phyloP scores from a whole-genome alignment of 1,139 yeast genomes.

The Candida dubliniensis region DNA sequence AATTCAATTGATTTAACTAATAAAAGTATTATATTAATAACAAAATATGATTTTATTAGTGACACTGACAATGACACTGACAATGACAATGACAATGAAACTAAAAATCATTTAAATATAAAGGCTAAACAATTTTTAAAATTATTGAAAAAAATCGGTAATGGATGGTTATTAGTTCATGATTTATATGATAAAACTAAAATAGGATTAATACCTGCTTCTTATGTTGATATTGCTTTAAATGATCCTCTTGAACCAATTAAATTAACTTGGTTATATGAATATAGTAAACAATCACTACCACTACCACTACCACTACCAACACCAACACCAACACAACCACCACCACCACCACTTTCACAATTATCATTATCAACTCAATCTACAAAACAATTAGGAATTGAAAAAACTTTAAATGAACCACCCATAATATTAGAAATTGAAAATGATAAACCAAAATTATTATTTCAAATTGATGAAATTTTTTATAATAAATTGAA shows the following conservation, averaged over 20 bases:
- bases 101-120: conserved; percentile 27
- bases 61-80: too few species aligned
- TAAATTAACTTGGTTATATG: conserved; percentile 31
- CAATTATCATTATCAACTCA: too few species aligned
- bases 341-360: too few species aligned
- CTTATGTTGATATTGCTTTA: conserved; percentile 39
- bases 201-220: conserved; percentile 37
- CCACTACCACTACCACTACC: not conserved
- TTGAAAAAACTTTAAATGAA: not conserved
- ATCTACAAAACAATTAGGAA: too few species aligned
- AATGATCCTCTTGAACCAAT: conserved; percentile 35
- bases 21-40: conserved; percentile 24
- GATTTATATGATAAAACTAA: conserved; percentile 26
- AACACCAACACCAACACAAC: not conserved
- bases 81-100: too few species aligned
- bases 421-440: too few species aligned
- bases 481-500: conserved; percentile 10
- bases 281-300: not conserved
- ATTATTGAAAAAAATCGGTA: conserved; percentile 33
- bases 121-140: conserved; percentile 32
- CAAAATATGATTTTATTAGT: conserved; percentile 33
- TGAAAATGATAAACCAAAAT: not conserved
- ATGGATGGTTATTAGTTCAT: conserved; percentile 41
- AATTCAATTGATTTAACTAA: too few species aligned
- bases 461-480: conserved; percentile 7